Evolutionary conservation across 352 stramenopile species (phyloP), one percentile per base, ranked within the genome.

Genomic region (Pythium aristosporum): DNA sequence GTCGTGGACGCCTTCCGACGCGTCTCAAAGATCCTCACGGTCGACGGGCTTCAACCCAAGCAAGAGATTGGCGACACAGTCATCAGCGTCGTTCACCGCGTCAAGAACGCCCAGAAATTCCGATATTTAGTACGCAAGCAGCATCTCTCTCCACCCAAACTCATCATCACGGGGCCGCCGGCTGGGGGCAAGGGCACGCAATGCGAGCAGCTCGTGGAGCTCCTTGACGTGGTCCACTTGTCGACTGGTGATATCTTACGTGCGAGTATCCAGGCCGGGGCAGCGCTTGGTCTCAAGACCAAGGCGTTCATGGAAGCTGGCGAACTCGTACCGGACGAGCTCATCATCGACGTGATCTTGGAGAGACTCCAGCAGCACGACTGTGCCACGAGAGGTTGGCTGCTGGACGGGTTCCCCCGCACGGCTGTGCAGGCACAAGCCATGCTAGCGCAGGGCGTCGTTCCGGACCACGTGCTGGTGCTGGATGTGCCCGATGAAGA

Each of bases 361-460:
- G 78, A 86, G 36, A 76, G 96, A 0, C 73, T 99, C 2, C 48
- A 74, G 36, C 57, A 97, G 64, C 43, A 73, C 5, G 95, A 98
- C 69, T 98, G 94, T 68, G 71, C 82, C 39, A 42, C 77, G 47
- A 76, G 77, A n/a, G 96, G 96, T 2, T 99, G 94, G 91, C 73
- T 99, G 11, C 72, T 99, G 1, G 96, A 99, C 65, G 96, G 96
- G 6, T 98, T 97, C 65, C 96, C 96, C 3, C 85, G 94, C 36
- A 98, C 95, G 5, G 80, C 85, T 20, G 83, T 71, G 2, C 93
- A 99, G 67, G 95, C 94, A 5, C 71, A 91, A 10, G 86, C 92
- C 28, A 81, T 99, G 30, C 61, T 88, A 11, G 71, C 74, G 9
- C 71, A 87, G 37, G 87, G 91, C 15, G 77, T 98, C 52, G 68